Evolutionary conservation across 108 stramenopile species (phyloP), one percentile per base, ranked within the genome.

Genomic region (Discostella pseudostelligera): DNA sequence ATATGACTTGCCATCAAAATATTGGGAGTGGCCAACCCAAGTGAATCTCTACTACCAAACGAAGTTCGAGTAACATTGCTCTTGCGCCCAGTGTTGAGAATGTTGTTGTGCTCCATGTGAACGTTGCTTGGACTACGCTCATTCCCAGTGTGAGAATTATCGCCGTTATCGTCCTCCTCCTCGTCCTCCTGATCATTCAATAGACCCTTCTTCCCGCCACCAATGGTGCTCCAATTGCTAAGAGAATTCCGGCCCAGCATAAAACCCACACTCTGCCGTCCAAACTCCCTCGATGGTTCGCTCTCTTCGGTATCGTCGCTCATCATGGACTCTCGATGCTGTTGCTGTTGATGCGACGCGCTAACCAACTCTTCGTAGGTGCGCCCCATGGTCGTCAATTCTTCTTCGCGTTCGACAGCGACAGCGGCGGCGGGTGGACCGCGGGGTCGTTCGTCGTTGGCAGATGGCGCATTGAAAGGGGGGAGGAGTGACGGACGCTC

Each of bases 291-390:
- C 47, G 56, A 51, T 8, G 29, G 47, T 39, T 53, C 50, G n/a
- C 57, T 46, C 29, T 54, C 49, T 11, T 59, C 64, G 16, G 56
- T 58, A 35, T 45, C 62, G 12, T 65, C 62, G 21, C 57, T 46
- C 39, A 55, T 56, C 45, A 37, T 36, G 0, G 50, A 36, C 22
- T 66, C 65, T 2, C 28, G 21, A 35, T 6, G 24, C 3, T 54
- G 55, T 17, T 35, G 35, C 37, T 56, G 55, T 12, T 19, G 32
- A 39, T 32, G 19, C 3, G 55, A 56, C 14, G 55, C 29, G 8
- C 17, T 59, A n/a, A 74, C 65, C 65, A 74, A 59, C 65, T 74
- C 73, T 62, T 74, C 63, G 45, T 74, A 74, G 20, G 73, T 67
- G 13, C 60, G 40, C 50, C 73, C 73, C 40, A 47, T 25, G 0